A percentile compares a stretch with the other conserved stretches of the same genome.
Evolutionary conservation across 306 rosid species (phyloP).

Genomic region (Mimosa bimucronata): DNA sequence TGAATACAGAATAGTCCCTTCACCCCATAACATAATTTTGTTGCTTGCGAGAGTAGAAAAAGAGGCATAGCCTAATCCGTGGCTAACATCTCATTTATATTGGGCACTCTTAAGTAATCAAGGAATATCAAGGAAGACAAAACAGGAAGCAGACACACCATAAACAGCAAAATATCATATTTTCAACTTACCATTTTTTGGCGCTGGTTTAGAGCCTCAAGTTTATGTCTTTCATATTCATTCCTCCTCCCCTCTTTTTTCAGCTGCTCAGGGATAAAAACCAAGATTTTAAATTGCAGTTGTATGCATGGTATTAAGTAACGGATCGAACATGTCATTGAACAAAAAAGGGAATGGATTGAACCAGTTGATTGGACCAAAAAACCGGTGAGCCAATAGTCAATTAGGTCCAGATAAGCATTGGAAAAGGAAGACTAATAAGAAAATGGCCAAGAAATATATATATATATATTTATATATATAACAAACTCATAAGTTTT

Average conservation of each 20-base stretch:
- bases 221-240: constrained; percentile 79
- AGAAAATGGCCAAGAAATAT: background rate
- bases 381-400: background rate
- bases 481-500: too few relatives aligned
- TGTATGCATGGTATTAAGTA: background rate
- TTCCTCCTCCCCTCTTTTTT: constrained; percentile 85
- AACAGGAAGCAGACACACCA: constrained; percentile 13
- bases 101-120: background rate
- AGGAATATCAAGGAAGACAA: background rate
- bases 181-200: constrained; percentile 67
- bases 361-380: background rate
- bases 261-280: constrained; percentile 56
- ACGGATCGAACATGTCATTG: background rate
- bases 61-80: background rate
- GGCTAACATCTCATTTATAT: constrained; percentile 3
- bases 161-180: constrained; percentile 18
- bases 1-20: background rate
- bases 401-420: background rate
- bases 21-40: background rate
- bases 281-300: constrained; percentile 28
- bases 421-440: background rate
- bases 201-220: constrained; percentile 77
- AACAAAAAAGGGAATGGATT: background rate
- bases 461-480: too few relatives aligned
- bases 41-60: background rate